Conservation (phyloP, 148 eudicot genomes). For the Salicornia ramosissima region DNA sequence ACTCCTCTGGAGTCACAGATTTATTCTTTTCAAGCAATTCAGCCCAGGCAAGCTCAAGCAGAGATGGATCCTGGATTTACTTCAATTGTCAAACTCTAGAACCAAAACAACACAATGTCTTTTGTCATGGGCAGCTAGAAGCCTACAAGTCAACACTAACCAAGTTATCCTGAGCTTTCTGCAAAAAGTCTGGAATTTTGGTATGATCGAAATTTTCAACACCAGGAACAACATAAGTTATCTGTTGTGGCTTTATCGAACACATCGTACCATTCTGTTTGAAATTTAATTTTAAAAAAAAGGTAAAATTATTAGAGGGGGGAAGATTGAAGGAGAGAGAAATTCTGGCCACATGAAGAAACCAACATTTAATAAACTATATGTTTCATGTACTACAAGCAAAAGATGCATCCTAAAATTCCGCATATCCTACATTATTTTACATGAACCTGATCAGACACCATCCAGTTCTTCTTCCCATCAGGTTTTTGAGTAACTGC, state of each 20-base stretch:
- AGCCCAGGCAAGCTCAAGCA: conserved; percentile 95
- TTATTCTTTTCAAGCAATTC: conserved; percentile 87
- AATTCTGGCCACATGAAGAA: conserved; percentile 14
- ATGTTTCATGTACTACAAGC: background rate
- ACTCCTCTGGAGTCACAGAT: conserved; percentile 54
- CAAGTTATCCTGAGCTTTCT: conserved; percentile 75
- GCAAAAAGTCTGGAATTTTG: conserved; percentile 59
- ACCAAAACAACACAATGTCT: background rate
- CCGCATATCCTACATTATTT: conserved; percentile 29
- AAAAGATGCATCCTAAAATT: conserved; percentile 23
- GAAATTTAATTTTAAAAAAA: background rate
- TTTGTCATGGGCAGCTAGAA: conserved; percentile 3
- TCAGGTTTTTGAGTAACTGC: conserved; percentile 88
- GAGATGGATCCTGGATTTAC: conserved; percentile 58
- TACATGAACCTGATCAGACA: conserved; percentile 81
- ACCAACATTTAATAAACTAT: background rate
- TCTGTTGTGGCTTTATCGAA: conserved; percentile 93
- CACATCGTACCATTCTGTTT: conserved; percentile 70
- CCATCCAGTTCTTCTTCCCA: conserved; percentile 98
- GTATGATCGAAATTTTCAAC: conserved; percentile 58
- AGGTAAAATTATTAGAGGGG: background rate
- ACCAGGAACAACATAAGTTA: conserved; percentile 88
- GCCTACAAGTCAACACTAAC: conserved; percentile 36
- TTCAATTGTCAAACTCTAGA: conserved; percentile 5
- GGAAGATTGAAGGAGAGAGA: background rate